Percentiles rank a stretch among this genome's conserved stretches.
Evolutionary conservation across 768 basidiomycete genomes (phyloP).

Genomic region (Obba rivulosa): DNA sequence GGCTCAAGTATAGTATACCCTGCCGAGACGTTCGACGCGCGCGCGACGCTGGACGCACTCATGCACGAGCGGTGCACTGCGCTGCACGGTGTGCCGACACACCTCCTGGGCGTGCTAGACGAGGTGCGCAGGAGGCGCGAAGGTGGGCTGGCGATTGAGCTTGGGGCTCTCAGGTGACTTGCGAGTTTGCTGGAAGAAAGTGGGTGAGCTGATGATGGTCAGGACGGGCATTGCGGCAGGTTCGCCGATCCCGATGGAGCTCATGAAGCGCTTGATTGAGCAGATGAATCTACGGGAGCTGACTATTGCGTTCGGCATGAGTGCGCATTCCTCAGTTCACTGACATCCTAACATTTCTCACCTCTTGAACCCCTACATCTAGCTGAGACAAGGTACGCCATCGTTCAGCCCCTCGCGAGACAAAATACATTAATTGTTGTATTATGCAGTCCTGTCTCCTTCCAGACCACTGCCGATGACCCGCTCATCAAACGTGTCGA

Average conservation of each 20-base stretch:
- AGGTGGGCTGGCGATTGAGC: slow-evolving; percentile 41
- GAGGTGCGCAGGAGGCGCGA: slow-evolving; percentile 56
- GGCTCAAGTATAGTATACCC: slow-evolving; percentile 74
- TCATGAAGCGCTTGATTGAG: slow-evolving; percentile 69
- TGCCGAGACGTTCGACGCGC: slow-evolving; percentile 57
- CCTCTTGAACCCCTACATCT: background rate
- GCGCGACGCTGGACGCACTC: slow-evolving; percentile 66
- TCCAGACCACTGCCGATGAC: slow-evolving; percentile 70
- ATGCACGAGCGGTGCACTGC: slow-evolving; percentile 66
- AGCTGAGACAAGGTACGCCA: slow-evolving; percentile 66
- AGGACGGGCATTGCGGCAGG: slow-evolving; percentile 85
- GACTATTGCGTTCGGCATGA: slow-evolving; percentile 85
- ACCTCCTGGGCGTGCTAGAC: slow-evolving; percentile 69
- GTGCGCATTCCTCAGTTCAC: slow-evolving; percentile 36
- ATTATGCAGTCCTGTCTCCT: slow-evolving; percentile 64
- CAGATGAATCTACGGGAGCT: slow-evolving; percentile 65
- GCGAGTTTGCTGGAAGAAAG: too few species aligned
- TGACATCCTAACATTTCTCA: background rate
- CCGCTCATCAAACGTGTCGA: slow-evolving; percentile 71
- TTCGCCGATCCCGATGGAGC: slow-evolving; percentile 69
- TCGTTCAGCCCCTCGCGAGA: too few species aligned
- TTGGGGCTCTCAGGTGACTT: slow-evolving; percentile 52
- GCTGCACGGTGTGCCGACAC: slow-evolving; percentile 81
- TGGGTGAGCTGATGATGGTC: background rate
- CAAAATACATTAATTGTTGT: background rate